Evolutionary conservation across 139 green algal genomes (phyloP).

Genomic region (Raphidocelis subcapitata): DNA sequence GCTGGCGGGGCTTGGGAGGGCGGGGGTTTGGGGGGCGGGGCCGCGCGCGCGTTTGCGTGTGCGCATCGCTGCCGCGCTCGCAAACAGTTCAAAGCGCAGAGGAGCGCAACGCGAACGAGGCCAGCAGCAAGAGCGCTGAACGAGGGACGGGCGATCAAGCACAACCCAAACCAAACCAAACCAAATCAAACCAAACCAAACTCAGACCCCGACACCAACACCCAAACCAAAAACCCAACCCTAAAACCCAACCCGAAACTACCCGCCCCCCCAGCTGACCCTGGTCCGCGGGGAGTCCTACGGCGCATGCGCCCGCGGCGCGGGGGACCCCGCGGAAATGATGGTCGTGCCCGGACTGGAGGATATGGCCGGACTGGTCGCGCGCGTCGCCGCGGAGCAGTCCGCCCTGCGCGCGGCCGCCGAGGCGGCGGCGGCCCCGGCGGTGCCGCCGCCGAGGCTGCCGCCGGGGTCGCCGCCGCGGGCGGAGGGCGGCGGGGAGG

Average conservation of each 20-base stretch:
- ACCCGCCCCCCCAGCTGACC: neutral
- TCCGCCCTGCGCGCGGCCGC: neutral
- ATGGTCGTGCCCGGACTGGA: conserved; percentile 42
- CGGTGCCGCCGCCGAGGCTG: neutral
- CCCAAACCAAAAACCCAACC: neutral
- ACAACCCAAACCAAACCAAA: neutral
- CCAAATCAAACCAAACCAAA: neutral
- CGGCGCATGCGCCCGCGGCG: neutral
- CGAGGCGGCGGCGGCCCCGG: neutral
- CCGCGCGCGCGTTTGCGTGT: conserved; percentile 9
- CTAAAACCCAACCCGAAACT: neutral
- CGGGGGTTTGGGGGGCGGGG: conserved; percentile 30
- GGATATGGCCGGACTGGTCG: conserved; percentile 52
- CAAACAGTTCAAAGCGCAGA: neutral
- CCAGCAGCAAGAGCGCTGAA: neutral
- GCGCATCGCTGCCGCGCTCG: no score
- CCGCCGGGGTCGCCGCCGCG: neutral
- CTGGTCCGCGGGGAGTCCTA: conserved; percentile 5
- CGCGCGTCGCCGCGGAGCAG: conserved; percentile 6
- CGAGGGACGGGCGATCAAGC: neutral
- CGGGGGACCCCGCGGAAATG: conserved; percentile 9
- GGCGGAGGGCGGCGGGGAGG: conserved; percentile 1
- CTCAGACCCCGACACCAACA: neutral
- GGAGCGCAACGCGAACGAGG: neutral
- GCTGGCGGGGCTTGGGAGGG: no score